Percentiles rank a stretch among this genome's conserved stretches.
These are phyloP conservation scores for Lipomyces spencermartinsiae DNA, from an alignment of 805 yeast species.

Conservation along the genomic window DNA sequence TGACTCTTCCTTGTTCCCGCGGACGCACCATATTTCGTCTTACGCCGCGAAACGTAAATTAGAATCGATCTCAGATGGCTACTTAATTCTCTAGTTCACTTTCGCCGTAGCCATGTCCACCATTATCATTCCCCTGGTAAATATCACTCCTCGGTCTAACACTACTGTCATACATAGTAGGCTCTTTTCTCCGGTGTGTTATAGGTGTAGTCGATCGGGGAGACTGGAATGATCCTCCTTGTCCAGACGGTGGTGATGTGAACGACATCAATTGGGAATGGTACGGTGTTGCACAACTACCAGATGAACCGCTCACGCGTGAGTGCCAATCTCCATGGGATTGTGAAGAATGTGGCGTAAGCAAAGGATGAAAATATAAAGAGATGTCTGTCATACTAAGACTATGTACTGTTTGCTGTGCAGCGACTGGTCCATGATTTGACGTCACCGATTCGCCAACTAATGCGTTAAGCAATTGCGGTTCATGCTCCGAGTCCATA, in stretches of 20 bases:
- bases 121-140: not conserved
- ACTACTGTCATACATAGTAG: not conserved
- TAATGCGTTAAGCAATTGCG: not conserved
- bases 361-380: constrained; percentile 1
- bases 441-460: not conserved
- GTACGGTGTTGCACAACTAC: not conserved
- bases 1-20: too few species aligned
- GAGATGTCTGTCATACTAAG: not conserved
- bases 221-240: not conserved
- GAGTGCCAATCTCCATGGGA: not conserved
- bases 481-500: not conserved
- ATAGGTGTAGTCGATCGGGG: not conserved
- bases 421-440: not conserved
- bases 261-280: not conserved
- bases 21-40: too few species aligned
- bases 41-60: too few species aligned
- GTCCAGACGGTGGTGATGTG: not conserved
- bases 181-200: not conserved
- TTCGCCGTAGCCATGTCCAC: not conserved
- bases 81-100: not conserved
- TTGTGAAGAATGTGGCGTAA: not conserved
- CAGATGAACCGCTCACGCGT: not conserved
- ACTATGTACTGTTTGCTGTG: not conserved
- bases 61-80: too few species aligned
- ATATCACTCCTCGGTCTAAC: not conserved